Evolutionary conservation across 768 basidiomycete genomes (phyloP).

Genomic region (Cubamyces sp.): DNA sequence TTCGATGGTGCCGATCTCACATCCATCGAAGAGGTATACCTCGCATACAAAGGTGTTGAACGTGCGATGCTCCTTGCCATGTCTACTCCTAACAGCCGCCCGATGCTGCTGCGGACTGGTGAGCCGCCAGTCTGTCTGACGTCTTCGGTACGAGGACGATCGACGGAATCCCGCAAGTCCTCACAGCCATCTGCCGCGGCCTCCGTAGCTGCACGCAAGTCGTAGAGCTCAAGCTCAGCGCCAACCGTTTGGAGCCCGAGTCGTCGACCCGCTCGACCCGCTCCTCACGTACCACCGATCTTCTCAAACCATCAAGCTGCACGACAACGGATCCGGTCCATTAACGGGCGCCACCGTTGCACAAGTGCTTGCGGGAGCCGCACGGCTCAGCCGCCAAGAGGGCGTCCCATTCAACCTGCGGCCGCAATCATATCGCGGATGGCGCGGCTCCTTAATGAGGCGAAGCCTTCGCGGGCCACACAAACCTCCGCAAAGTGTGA

Average conservation of each 20-base stretch:
- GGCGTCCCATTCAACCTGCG: slow-evolving; percentile 6
- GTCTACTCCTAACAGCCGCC: too few relatives aligned
- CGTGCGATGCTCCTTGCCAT: not conserved
- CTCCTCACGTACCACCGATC: not conserved
- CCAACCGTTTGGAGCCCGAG: not conserved
- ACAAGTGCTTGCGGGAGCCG: not conserved
- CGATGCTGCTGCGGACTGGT: not conserved
- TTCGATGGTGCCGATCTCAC: not conserved
- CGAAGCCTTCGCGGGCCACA: slow-evolving; percentile 1
- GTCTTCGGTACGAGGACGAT: slow-evolving; percentile 5
- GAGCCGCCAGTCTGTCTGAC: not conserved
- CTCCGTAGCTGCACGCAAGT: not conserved
- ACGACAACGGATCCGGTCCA: slow-evolving; percentile 7
- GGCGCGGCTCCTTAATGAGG: not conserved
- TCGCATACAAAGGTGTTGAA: slow-evolving; percentile 2
- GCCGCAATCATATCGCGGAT: not conserved
- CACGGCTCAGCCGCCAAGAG: slow-evolving; percentile 4
- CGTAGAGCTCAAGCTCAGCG: not conserved
- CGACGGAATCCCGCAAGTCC: not conserved
- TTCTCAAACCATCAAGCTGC: not conserved
- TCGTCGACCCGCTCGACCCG: not conserved
- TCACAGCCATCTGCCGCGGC: not conserved
- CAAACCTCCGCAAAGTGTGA: not conserved
- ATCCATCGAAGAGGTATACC: slow-evolving; percentile 1
- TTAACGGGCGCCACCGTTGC: slow-evolving; percentile 2